Evolutionary conservation across 805 yeast species (phyloP), one percentile per base, ranked within the genome.

Genomic region (Candida succiphila): DNA sequence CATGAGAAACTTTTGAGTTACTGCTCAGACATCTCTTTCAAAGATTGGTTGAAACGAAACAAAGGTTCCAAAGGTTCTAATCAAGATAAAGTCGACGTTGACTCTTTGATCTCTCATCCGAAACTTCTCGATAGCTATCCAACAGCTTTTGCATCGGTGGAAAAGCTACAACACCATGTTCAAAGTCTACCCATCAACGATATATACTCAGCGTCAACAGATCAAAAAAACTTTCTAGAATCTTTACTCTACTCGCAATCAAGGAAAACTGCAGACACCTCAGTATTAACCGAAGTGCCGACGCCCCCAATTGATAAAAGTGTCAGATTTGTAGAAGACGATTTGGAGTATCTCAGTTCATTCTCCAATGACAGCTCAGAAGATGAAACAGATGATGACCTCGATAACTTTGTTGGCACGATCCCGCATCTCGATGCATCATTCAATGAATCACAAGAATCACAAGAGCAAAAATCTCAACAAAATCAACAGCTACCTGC

Each of bases 1-100:
- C 50, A 64, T 25, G 33, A 51, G 12, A 37, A 45, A 3, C 37
- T 63, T 35, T 56, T 65, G 17, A 43, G 54, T 1, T 57, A 54
- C 25, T 49, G 56, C 23, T 30, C 41, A 8, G 37, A 42, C 2
- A 14, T 36, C 7, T 55, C 61, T 0, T 44, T 48, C 22, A 35
- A 42, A 15, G 44, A 45, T 18, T 51, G 46, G 38, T 13, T 17
- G 4, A 15, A 14, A 29, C 4, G 9, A 17, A 17, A 30, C n/a
- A 37, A 27, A 27, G n/a, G 33, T 13, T 15, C 7, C 6, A 24
- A 24, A 24, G 10, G 15, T 12, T 12, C 7, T 24, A 7, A n/a
- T 24, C 7, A 7, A 12, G 38, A 15, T 29, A 27, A 3, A 35
- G 41, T 4, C 1, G 36, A 33, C 13, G 29, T 44, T 17, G 37